These are phyloP conservation scores for Tetraselmis striata DNA, from an alignment of 139 green algal species.

Conservation along the genomic window DNA sequence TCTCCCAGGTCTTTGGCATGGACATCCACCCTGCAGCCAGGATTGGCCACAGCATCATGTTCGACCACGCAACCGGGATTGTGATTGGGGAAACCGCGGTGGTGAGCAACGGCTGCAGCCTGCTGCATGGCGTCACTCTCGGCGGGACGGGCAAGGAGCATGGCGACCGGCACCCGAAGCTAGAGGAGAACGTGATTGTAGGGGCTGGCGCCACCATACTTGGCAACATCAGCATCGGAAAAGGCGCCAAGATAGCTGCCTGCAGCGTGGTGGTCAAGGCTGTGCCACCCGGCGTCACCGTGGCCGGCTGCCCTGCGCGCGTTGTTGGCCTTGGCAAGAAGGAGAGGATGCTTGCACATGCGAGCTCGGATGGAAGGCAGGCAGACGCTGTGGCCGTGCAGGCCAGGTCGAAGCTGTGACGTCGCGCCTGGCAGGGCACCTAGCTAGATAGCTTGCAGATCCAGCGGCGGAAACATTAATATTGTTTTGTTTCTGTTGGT, in stretches of 20 bases:
- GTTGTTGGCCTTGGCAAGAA: background rate
- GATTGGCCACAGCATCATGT: conserved; percentile 22
- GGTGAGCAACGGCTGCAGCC: conserved; percentile 4
- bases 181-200: conserved; percentile 86
- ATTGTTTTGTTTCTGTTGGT: too few species aligned
- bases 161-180: conserved; percentile 95
- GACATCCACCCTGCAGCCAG: conserved; percentile 41
- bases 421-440: too few species aligned
- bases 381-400: background rate
- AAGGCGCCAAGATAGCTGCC: conserved; percentile 79
- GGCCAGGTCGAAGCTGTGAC: background rate
- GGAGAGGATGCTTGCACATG: background rate
- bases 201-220: conserved; percentile 81
- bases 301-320: conserved; percentile 74
- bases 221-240: conserved; percentile 88
- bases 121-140: conserved; percentile 15
- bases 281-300: conserved; percentile 68
- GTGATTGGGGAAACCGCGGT: conserved; percentile 22
- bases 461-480: too few species aligned
- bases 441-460: too few species aligned
- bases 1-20: conserved; percentile 30
- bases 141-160: conserved; percentile 87
- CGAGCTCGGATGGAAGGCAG: background rate
- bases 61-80: conserved; percentile 15
- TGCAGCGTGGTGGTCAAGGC: conserved; percentile 85